Evolutionary conservation across 2,329 filamentous ascomycete genomes (phyloP).

Genomic region (Atkinsonella texensis): DNA sequence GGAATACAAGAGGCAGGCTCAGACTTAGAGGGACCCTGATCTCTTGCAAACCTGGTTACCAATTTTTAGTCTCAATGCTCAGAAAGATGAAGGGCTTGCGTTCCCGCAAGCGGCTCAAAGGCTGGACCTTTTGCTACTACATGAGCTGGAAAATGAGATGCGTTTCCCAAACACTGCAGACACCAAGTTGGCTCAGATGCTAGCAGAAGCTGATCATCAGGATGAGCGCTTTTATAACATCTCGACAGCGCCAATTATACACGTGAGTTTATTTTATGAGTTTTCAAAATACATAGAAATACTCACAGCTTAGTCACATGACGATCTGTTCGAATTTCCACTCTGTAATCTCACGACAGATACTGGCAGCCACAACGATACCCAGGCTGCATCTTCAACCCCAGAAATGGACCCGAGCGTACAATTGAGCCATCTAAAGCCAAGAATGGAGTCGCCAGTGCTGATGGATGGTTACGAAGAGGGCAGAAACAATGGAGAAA

Average conservation of each 20-base stretch:
- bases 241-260: neutral
- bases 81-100: slow-evolving; percentile 4
- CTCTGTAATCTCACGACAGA: neutral
- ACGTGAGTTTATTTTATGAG: neutral
- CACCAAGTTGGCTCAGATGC: slow-evolving; percentile 2
- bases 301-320: slow-evolving; percentile 2
- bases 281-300: neutral
- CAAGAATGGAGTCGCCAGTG: neutral
- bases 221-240: neutral
- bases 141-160: slow-evolving; percentile 5
- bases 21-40: slow-evolving; percentile 4
- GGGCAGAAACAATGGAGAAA: neutral
- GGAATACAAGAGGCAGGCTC: slow-evolving; percentile 2
- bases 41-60: slow-evolving; percentile 5
- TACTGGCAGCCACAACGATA: neutral
- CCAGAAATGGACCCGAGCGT: neutral
- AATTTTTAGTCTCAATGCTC: slow-evolving; percentile 2
- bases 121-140: slow-evolving; percentile 2
- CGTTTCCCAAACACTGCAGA: neutral
- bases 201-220: neutral
- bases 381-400: neutral
- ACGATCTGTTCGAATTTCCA: slow-evolving; percentile 2
- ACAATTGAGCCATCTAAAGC: neutral
- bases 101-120: slow-evolving; percentile 3
- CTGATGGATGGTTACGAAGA: neutral